Conservation (phyloP, 352 stramenopile genomes). For the Phytophthora rubi region DNA sequence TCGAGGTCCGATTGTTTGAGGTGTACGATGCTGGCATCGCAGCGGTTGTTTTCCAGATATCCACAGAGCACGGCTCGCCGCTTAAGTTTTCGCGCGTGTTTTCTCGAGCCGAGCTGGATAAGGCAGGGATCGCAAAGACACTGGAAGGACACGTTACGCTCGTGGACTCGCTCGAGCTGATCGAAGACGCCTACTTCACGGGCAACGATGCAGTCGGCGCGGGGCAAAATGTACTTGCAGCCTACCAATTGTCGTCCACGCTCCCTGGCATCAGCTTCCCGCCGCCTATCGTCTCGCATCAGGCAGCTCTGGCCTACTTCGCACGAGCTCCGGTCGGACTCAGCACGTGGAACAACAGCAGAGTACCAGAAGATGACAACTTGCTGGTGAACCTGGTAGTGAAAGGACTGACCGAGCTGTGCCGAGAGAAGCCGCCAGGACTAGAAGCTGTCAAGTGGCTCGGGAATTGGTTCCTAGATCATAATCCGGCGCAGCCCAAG, state of each 20-base stretch:
- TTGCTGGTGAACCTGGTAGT: conserved; percentile 73
- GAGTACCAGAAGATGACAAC: conserved; percentile 40
- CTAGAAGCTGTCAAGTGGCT: conserved; percentile 86
- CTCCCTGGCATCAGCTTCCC: conserved; percentile 65
- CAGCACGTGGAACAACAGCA: conserved; percentile 53
- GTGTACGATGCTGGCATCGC: conserved; percentile 72
- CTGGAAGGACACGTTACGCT: conserved; percentile 68
- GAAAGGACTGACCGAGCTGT: conserved; percentile 81
- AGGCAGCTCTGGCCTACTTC: conserved; percentile 70
- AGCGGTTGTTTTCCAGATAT: conserved; percentile 57
- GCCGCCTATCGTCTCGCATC: conserved; percentile 57
- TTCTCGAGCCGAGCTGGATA: conserved; percentile 51
- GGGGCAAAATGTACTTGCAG: conserved; percentile 46
- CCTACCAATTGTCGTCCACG: conserved; percentile 70
- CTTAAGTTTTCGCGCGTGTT: conserved; percentile 79
- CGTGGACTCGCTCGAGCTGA: conserved; percentile 69
- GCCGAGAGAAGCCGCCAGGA: conserved; percentile 75
- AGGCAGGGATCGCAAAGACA: conserved; percentile 56
- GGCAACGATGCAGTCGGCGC: conserved; percentile 46
- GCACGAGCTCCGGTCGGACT: conserved; percentile 59
- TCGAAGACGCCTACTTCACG: conserved; percentile 72
- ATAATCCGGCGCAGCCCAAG: conserved; percentile 88
- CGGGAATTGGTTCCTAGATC: conserved; percentile 80
- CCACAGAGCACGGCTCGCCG: conserved; percentile 32
- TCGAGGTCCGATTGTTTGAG: conserved; percentile 77